Evolutionary conservation across 768 basidiomycete species (phyloP), one percentile per base, ranked within the genome.

Genomic region (Saitozyma podzolica): DNA sequence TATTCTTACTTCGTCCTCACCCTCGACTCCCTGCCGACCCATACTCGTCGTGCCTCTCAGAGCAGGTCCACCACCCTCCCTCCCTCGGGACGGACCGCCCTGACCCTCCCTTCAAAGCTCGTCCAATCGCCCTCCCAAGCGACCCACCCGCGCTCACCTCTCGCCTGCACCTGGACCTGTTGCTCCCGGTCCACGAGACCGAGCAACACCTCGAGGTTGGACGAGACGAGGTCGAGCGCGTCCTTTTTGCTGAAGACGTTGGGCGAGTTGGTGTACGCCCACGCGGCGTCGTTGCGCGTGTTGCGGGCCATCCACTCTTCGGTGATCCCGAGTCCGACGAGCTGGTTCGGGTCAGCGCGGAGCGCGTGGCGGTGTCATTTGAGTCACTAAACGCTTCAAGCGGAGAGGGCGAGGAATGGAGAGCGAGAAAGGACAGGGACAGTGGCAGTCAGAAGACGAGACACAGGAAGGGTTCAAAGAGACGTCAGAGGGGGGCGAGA

Each of bases 201-300:
- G 66, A 86, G 79, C 29, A 88, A 74, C 45, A 82, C 81, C 64
- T 86, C 86, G 9, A 88, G 68, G 69, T 86, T 87, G 39, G 81
- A 80, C 43, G 84, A 84, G 9, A 82, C 85, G 3, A 87, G 78
- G 6, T 83, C 84, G 45, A 87, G 73, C 0, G 87, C 86, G 37
- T 83, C 75, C 3, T 74, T 63, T 70, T 83, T 83, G 48, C 77
- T 73, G 50, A 86, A 80, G 14, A 73, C 61, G 7, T 80, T 81
- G 17, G 74, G 69, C 8, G 80, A 76, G 62, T 83, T 81, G 9
- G 84, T 74, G 48, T 83, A 68, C 64, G 88, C 89, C 92, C 92
- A 94, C 49, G 85, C 89, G 40, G 86, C 80, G 66, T 95, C 91
- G 67, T 92, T 89, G 14, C 88, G 85, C 9, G 88, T 83, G 72